phyloP scores from a whole-genome alignment of 495 filamentous ascomycete genomes.

The Eremomyces bilateralis region DNA sequence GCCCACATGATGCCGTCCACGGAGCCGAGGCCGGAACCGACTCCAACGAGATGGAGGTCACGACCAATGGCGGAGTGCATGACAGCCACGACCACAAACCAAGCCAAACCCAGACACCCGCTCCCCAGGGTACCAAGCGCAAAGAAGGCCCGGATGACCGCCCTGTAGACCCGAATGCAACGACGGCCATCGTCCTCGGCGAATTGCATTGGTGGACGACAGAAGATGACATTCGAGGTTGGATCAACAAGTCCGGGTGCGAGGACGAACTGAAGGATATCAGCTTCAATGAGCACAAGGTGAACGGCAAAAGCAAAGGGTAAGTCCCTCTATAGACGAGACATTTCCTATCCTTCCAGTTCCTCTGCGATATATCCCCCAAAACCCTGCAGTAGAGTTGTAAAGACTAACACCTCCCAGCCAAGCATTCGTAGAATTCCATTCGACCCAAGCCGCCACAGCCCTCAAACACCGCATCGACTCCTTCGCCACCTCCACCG shows the following conservation, averaged over 20 bases:
- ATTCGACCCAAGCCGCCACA: slow-evolving; percentile 62
- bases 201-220: slow-evolving; percentile 94
- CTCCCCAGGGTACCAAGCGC: slow-evolving; percentile 19
- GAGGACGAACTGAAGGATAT: slow-evolving; percentile 81
- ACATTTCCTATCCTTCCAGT: not conserved
- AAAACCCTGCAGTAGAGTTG: slow-evolving; percentile 3
- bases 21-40: not conserved
- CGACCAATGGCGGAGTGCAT: too few species aligned
- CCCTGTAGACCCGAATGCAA: slow-evolving; percentile 60
- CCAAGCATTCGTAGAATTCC: slow-evolving; percentile 79
- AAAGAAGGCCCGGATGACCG: slow-evolving; percentile 45
- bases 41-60: too few species aligned
- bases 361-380: slow-evolving; percentile 3
- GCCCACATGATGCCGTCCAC: slow-evolving; percentile 5
- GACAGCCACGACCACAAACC: slow-evolving; percentile 18
- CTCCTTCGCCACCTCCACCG: slow-evolving; percentile 27
- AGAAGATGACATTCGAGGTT: slow-evolving; percentile 83
- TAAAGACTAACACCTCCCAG: slow-evolving; percentile 29
- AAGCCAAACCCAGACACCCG: slow-evolving; percentile 24
- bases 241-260: slow-evolving; percentile 50
- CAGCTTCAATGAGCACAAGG: slow-evolving; percentile 93
- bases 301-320: slow-evolving; percentile 97
- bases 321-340: slow-evolving; percentile 22
- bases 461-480: slow-evolving; percentile 72
- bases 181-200: slow-evolving; percentile 59